phyloP scores from a whole-genome alignment of 2,329 filamentous ascomycete genomes.

The Alternaria arbusti region DNA sequence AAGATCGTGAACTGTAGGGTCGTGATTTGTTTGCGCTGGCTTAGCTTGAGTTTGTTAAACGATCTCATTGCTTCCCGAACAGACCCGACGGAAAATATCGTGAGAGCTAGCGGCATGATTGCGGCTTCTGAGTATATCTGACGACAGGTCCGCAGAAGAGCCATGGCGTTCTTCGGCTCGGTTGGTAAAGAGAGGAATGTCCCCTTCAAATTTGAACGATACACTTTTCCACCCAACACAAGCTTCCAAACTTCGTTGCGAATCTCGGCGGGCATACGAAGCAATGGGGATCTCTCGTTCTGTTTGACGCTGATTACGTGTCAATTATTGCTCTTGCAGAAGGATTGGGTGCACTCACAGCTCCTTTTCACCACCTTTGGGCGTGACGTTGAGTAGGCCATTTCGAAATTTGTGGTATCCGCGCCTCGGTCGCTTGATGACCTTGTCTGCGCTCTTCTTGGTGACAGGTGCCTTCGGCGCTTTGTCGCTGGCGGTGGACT shows the following conservation, averaged over 20 bases:
- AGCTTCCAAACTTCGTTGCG: conserved; percentile 21
- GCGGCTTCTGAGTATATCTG: conserved; percentile 21
- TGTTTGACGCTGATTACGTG: conserved; percentile 13
- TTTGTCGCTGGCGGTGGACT: background rate
- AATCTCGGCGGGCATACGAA: conserved; percentile 22
- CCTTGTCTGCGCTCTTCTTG: conserved; percentile 1
- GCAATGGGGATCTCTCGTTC: conserved; percentile 17
- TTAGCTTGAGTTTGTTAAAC: background rate
- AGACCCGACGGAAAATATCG: background rate
- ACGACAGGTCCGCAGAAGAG: conserved; percentile 13
- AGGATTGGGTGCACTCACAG: conserved; percentile 2
- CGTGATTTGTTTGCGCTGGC: background rate
- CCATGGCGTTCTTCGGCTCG: background rate
- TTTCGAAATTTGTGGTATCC: conserved; percentile 24
- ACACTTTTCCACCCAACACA: conserved; percentile 13
- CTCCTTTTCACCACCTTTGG: conserved; percentile 16
- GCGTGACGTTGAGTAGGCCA: conserved; percentile 19
- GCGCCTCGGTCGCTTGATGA: conserved; percentile 18
- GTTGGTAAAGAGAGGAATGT: background rate
- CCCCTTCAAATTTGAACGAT: background rate
- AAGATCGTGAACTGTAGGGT: no score
- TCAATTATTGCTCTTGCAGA: background rate
- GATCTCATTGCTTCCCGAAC: background rate
- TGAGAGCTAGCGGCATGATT: background rate
- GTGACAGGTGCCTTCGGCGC: background rate